A percentile compares a stretch with the other conserved stretches of the same genome.
Conservation (phyloP, 2,329 filamentous ascomycete species). For the Botrytis porri region DNA sequence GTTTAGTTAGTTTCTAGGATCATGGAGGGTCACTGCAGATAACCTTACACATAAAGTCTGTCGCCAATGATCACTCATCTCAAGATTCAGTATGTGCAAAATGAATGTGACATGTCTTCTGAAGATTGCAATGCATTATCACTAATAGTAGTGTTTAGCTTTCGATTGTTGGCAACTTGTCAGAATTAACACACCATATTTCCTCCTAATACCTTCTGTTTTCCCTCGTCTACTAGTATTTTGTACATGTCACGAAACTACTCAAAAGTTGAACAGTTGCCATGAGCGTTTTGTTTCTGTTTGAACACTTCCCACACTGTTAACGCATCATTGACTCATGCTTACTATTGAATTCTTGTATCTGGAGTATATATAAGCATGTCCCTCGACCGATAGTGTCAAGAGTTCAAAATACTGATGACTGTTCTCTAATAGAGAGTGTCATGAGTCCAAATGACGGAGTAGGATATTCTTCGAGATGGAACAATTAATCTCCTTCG, state of each 20-base stretch:
- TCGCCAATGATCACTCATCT: not conserved
- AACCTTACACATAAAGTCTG: not conserved
- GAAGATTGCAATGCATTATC: not conserved
- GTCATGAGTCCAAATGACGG: too few species aligned
- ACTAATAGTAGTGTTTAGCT: not conserved
- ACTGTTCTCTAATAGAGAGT: too few species aligned
- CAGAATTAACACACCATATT: not conserved
- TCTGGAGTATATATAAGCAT: not conserved
- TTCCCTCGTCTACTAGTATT: not conserved
- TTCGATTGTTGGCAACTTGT: not conserved
- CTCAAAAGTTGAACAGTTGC: not conserved
- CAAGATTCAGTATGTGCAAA: not conserved
- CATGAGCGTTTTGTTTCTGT: not conserved
- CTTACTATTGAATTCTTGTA: not conserved
- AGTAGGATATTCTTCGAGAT: too few species aligned
- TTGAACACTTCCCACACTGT: not conserved
- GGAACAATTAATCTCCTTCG: not conserved
- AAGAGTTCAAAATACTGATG: too few species aligned
- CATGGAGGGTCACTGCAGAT: not conserved
- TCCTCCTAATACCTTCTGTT: not conserved
- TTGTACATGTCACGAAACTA: not conserved
- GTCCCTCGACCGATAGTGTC: too few species aligned
- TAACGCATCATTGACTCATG: too few species aligned
- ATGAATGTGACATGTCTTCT: not conserved
- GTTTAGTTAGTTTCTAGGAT: not conserved